Evolutionary conservation across 768 basidiomycete genomes (phyloP).

Genomic region (Lentinula sp.): DNA sequence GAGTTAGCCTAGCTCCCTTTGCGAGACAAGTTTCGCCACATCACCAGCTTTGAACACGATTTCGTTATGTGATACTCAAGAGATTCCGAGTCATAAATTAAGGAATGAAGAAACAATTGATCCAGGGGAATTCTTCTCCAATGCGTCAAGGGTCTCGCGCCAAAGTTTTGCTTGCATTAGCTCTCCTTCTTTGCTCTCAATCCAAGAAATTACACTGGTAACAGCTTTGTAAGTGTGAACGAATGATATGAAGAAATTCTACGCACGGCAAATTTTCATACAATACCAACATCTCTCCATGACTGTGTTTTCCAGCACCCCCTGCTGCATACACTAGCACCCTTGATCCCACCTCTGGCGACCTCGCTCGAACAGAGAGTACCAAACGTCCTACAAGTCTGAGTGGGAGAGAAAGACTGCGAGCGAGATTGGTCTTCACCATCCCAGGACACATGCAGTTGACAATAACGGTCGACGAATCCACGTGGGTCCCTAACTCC

Average conservation of each 20-base stretch:
- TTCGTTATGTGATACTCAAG: no score
- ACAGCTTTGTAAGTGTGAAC: neutral
- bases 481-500: slow-evolving; percentile 9
- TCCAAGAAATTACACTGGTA: slow-evolving; percentile 6
- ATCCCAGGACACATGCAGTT: slow-evolving; percentile 17
- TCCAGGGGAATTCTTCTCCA: slow-evolving; percentile 6
- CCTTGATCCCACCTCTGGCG: slow-evolving; percentile 12
- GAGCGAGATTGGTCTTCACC: slow-evolving; percentile 10
- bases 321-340: slow-evolving; percentile 10
- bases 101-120: neutral
- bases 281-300: slow-evolving; percentile 12
- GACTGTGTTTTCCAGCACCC: slow-evolving; percentile 10
- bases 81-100: no score
- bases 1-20: no score
- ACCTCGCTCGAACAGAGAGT: slow-evolving; percentile 3
- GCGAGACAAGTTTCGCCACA: no score
- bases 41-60: no score
- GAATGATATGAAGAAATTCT: neutral
- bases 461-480: slow-evolving; percentile 12
- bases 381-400: neutral
- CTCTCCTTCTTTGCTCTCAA: slow-evolving; percentile 7
- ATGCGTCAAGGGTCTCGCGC: slow-evolving; percentile 10
- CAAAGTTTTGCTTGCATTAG: slow-evolving; percentile 11
- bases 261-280: slow-evolving; percentile 5
- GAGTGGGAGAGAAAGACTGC: slow-evolving; percentile 4